Conservation (phyloP, 1,139 yeast species). For the Suhomyces yuchorum region DNA sequence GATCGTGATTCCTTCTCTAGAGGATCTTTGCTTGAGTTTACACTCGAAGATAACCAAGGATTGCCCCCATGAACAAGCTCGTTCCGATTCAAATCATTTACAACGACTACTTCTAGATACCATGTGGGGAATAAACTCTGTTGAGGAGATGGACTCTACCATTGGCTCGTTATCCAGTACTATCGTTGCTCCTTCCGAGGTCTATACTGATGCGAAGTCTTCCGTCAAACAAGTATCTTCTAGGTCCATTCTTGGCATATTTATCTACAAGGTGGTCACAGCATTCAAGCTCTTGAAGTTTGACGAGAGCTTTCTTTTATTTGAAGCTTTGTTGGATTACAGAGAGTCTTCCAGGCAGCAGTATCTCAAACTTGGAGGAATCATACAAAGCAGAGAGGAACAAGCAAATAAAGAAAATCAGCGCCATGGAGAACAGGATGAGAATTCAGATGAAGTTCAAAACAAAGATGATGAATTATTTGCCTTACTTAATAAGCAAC, state of each 20-base stretch:
- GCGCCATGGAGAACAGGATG: no score
- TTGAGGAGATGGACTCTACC: constrained; percentile 36
- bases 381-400: constrained; percentile 8
- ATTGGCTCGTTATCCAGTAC: constrained; percentile 16
- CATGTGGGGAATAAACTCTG: constrained; percentile 38
- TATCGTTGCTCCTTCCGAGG: constrained; percentile 14
- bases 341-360: constrained; percentile 38
- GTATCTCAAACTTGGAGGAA: constrained; percentile 26
- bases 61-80: neutral
- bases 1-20: constrained; percentile 31
- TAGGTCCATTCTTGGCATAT: constrained; percentile 41
- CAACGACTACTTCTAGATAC: constrained; percentile 18
- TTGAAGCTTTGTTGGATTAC: constrained; percentile 55
- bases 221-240: constrained; percentile 26
- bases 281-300: constrained; percentile 58
- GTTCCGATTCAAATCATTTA: constrained; percentile 12
- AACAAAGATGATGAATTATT: constrained; percentile 21
- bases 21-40: constrained; percentile 25
- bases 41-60: constrained; percentile 3
- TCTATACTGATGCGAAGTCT: constrained; percentile 8
- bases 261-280: constrained; percentile 41
- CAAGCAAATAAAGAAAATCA: neutral
- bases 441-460: neutral
- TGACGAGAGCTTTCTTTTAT: constrained; percentile 57
- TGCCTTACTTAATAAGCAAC: constrained; percentile 24